Evolutionary conservation across 1,139 yeast species (phyloP), one percentile per base, ranked within the genome.

Genomic region (Hansenula lynferdii): DNA sequence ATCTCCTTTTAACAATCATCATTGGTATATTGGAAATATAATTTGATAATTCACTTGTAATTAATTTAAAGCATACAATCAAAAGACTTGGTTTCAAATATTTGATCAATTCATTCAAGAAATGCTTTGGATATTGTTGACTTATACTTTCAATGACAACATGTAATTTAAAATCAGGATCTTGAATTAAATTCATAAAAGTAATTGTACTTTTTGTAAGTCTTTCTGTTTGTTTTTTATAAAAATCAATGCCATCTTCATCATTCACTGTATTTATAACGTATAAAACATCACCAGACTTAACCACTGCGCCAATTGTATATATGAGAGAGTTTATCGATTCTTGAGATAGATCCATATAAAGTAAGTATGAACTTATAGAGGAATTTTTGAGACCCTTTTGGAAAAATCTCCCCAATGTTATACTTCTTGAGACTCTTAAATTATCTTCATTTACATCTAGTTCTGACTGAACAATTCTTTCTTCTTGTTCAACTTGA

Each of bases 241-340:
- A 44, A 21, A 36, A 44, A 1, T 42, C 48, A 27, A 50, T 42
- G 3, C 40, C 41, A 40, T 74, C 80, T 41, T 72, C 82, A 45
- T 83, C 90, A 54, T 84, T 90, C 46, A 80, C 75, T 19, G 86
- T 90, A 57, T 85, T 84, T 15, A 89, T 77, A 20, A 87, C 75
- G 55, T 85, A 86, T 38, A 90, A 62, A 1, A 89, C 89, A 42
- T 89, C 85, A 0, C 94, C 94, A 53, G 86, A 94, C 21, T 83
- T 84, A 38, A 89, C 69, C 1, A 89, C 85, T 0, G 96, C 80
- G 2, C 97, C 97, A 49, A 90, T 72, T 34, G 90, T 77, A 87
- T 96, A 90, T 53, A 87, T 95, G 32, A 90, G 69, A 0, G 97
- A 95, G 60, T 85, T 86, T 27, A 75, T 72, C 5, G 96, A 83